Conservation (phyloP, 805 yeast species). For the Maudiozyma turicensis region DNA sequence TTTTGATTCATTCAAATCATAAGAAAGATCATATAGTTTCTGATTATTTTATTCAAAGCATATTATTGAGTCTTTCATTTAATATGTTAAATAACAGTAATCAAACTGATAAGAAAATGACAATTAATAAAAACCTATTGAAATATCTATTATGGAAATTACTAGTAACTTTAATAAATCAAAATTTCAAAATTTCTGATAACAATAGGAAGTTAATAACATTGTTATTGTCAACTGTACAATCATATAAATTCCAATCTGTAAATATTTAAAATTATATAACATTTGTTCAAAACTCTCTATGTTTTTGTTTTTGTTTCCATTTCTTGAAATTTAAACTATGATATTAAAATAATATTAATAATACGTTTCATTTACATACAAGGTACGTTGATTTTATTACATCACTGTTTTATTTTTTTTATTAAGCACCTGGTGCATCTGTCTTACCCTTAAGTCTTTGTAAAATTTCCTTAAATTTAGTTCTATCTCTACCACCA, state of each 20-base stretch:
- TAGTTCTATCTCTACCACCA: slow-evolving; percentile 51
- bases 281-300: too few species aligned
- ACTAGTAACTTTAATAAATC: slow-evolving; percentile 3
- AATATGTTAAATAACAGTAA: slow-evolving; percentile 11
- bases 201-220: slow-evolving; percentile 4
- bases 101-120: slow-evolving; percentile 8
- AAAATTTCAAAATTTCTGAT: background rate
- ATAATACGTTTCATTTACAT: too few species aligned
- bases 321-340: too few species aligned
- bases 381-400: background rate
- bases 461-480: slow-evolving; percentile 55
- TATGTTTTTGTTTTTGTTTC: too few species aligned
- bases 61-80: slow-evolving; percentile 16
- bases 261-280: too few species aligned
- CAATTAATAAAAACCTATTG: slow-evolving; percentile 14
- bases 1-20: slow-evolving; percentile 3
- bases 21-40: background rate
- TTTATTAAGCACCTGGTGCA: slow-evolving; percentile 60
- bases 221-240: slow-evolving; percentile 11
- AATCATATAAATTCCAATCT: slow-evolving; percentile 7
- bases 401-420: background rate
- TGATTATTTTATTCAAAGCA: slow-evolving; percentile 11
- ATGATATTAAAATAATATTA: too few species aligned
- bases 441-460: slow-evolving; percentile 58
- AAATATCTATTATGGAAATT: slow-evolving; percentile 12